Evolutionary conservation across 2,329 filamentous ascomycete genomes (phyloP), one percentile per base, ranked within the genome.

Genomic region (Botrytis paeoniae): DNA sequence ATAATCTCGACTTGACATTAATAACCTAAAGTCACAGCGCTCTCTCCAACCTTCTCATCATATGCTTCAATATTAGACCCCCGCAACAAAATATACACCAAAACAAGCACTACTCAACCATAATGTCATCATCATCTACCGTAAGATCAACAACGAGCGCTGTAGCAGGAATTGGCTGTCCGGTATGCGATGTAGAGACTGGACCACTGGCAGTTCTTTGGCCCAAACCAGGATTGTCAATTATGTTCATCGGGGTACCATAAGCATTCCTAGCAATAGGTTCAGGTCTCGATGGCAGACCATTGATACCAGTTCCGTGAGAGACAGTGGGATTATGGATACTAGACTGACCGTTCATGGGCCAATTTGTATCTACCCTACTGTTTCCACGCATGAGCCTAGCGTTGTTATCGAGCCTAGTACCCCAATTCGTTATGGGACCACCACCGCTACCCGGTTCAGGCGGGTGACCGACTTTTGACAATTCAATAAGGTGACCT

Each of bases 81-180:
- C 4, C 10, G 1, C 29, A 10, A 41, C n/a, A 57, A 29, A 25
- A 69, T 25, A 32, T 57, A 4, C 4, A 51, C 48, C 22, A 29
- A 39, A 25, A 25, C 20, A 32, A 57, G 32, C n/a, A 41, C 48
- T 69, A 69, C 29, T 29, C 35, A 32, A 29, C 3, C 65, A 69
- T 69, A 2, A 20, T 18, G 10, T 57, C 65, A 25, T 32, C 25
- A 41, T 43, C 65, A 6, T 57, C 35, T 32, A 3, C 37, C 7
- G 65, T 69, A 32, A 69, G 65, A 32, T 69, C 65, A 29, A 69
- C 16, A 39, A 69, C 4, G 7, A 32, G 10, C 25, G 65, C 65
- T 14, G 16, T 25, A 5, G 51, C 9, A 32, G 35, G n/a, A 20
- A 25, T 32, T 25, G 37, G 16, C 14, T 41, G 48, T 32, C 12